Base-by-base conservation (phyloP, 495 filamentous ascomycete genomes). In the Tuber microsphaerosporum region DNA sequence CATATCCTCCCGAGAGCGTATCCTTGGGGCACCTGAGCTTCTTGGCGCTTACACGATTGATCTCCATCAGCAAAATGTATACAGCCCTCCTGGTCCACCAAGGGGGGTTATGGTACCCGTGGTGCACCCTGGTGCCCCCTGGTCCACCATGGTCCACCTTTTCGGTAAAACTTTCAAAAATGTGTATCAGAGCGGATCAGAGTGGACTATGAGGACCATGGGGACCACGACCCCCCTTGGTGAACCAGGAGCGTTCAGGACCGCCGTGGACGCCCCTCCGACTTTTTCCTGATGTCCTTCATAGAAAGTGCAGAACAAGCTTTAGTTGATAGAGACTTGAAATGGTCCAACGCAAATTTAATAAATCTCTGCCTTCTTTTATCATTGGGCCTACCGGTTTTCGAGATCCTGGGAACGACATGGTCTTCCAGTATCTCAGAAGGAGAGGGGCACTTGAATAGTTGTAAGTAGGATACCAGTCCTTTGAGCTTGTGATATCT, bases 1-100 rank as follows among this genome's bases (percentile, higher is more conserved):
- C 41, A 0, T 14, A 0, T 0, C 70, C 48, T 20, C 51, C 20
- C 69, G 56, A 70, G 34, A 82, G 74, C 2, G 61, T 70, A 34
- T 82, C 71, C 12, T 19, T 16, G 12, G 80, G 80, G 5, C 65
- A 41, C 20, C 46, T 79, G 31, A 77, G 71, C 14, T 72, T 22
- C 22, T 17, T 19, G 12, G 31, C 26, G 16, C n/a, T 10, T 19
- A 83, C 76, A 26, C 81, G 83, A 34, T 83, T 71, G 45, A 84
- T 81, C n/a, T 81, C n/a, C n/a, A n/a, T n/a, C n/a, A n/a, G n/a
- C n/a, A n/a, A n/a, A n/a, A n/a, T n/a, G n/a, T n/a, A n/a, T n/a
- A n/a, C n/a, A n/a, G n/a, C n/a, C n/a, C n/a, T n/a, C n/a, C n/a
- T n/a, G n/a, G n/a, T n/a, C n/a, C n/a, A n/a, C n/a, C n/a, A n/a